phyloP scores from a whole-genome alignment of 2,329 filamentous ascomycete species.

The Alternaria sp. region DNA sequence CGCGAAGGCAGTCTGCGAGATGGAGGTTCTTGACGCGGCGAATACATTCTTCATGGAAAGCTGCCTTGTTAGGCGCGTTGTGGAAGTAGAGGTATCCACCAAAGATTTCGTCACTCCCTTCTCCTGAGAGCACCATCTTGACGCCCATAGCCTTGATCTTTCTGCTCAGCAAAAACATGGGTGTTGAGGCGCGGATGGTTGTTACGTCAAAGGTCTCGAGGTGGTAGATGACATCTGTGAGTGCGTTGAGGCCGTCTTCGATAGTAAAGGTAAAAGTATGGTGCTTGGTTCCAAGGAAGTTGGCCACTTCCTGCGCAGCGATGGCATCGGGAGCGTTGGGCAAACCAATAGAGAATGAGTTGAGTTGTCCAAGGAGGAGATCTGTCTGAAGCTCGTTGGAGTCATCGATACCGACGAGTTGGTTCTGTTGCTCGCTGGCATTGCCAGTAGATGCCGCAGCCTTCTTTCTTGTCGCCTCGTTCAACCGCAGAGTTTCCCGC shows the following conservation, averaged over 20 bases:
- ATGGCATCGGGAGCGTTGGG: constrained; percentile 91
- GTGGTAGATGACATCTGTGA: constrained; percentile 98
- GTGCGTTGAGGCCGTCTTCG: constrained; percentile 93
- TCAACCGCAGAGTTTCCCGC: constrained; percentile 83
- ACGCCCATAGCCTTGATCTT: constrained; percentile 99
- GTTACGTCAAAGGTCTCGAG: constrained; percentile 98
- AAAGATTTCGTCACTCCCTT: constrained; percentile 98
- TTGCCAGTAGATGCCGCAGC: constrained; percentile 47
- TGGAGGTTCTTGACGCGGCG: constrained; percentile 96
- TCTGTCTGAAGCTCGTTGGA: constrained; percentile 87
- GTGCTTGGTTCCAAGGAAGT: constrained; percentile 97
- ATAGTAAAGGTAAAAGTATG: constrained; percentile 98
- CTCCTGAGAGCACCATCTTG: constrained; percentile 98
- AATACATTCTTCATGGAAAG: constrained; percentile 96
- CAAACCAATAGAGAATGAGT: constrained; percentile 98
- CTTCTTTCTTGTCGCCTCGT: constrained; percentile 64
- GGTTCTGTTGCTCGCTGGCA: constrained; percentile 32
- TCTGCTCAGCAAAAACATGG: constrained; percentile 96
- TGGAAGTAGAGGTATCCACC: constrained; percentile 99
- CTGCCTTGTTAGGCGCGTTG: constrained; percentile 85
- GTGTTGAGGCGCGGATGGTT: constrained; percentile 96
- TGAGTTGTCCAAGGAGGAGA: constrained; percentile 90
- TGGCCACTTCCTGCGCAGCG: constrained; percentile 90
- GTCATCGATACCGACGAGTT: constrained; percentile 93
- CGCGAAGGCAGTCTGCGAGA: constrained; percentile 92